Evolutionary conservation across 768 basidiomycete species (phyloP), one percentile per base, ranked within the genome.

Genomic region (Boletales sp.): DNA sequence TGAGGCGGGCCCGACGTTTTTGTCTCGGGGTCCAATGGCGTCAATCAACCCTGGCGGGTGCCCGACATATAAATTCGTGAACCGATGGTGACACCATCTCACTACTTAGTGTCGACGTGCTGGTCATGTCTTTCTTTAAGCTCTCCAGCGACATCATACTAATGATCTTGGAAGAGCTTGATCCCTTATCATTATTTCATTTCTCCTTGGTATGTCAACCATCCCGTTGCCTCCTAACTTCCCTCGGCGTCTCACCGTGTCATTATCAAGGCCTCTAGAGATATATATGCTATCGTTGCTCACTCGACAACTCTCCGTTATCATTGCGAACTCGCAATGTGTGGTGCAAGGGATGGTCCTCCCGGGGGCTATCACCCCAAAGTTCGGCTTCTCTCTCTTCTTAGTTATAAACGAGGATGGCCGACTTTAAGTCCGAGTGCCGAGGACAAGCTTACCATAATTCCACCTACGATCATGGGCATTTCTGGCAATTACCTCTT

Each of bases 121-220:
- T 62, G 58, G 68, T 59, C 68, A 68, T 68, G 66, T 59, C 68
- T 43, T 50, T 68, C 60, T 66, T 68, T 53, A 55, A 43, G n/a
- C 68, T 68, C 52, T 55, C 66, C 32, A 40, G 53, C 48, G 66
- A 68, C 29, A 55, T 68, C 38, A 50, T 66, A 49, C 48, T 68
- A 31, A 55, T 60, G 32, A 64, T 68, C 47, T 51, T 68, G 45
- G 68, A 69, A 39, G 66, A 69, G 39, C 68, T 68, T 19, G 66
- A 68, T 46, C 66, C 66, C 24, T 34, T 57, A 52, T 68, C 66
- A 47, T 62, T 68, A 54, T 57, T 69, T 34, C 62, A 55, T 47
- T 66, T 68, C 56, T 68, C 55, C 43, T 52, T 53, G 58, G 66
- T 68, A 55, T 21, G 62, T 53, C 12, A n/a, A 34, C 27, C 30